phyloP scores from a whole-genome alignment of 192 early-diverging fungal species.

The Thamnidium elegans region DNA sequence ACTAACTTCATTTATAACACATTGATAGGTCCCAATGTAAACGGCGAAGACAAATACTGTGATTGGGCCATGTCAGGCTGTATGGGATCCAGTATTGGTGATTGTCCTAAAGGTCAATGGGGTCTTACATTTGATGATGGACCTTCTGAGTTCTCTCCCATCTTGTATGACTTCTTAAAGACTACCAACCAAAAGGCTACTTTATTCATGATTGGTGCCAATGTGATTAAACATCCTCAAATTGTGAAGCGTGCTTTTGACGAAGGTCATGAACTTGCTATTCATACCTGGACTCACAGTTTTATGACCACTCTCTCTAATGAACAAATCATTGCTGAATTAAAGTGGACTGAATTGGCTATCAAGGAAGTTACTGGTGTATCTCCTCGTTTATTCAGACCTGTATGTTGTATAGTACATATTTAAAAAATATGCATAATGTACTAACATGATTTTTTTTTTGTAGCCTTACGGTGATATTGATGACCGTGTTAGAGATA shows the following conservation, averaged over 20 bases:
- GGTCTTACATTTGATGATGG: slow-evolving; percentile 60
- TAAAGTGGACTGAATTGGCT: slow-evolving; percentile 63
- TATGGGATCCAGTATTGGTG: slow-evolving; percentile 30
- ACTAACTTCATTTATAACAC: background rate
- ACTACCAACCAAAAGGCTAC: slow-evolving; percentile 49
- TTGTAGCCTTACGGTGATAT: slow-evolving; percentile 62
- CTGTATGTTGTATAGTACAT: slow-evolving; percentile 20
- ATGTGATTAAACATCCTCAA: slow-evolving; percentile 42
- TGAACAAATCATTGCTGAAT: slow-evolving; percentile 65
- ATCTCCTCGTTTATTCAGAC: slow-evolving; percentile 48
- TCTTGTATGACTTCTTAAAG: slow-evolving; percentile 44
- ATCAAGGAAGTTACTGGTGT: slow-evolving; percentile 51
- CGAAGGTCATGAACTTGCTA: slow-evolving; percentile 40
- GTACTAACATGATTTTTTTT: slow-evolving; percentile 4
- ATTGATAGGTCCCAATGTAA: slow-evolving; percentile 16
- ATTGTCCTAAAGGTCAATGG: slow-evolving; percentile 54
- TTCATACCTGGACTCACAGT: slow-evolving; percentile 57
- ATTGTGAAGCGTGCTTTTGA: slow-evolving; percentile 37
- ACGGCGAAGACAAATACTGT: slow-evolving; percentile 35
- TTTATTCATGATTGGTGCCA: slow-evolving; percentile 53
- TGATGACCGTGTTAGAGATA: slow-evolving; percentile 62
- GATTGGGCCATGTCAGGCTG: slow-evolving; percentile 55
- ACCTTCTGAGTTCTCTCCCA: slow-evolving; percentile 42
- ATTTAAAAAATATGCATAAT: background rate
- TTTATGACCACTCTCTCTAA: slow-evolving; percentile 57